phyloP scores from a whole-genome alignment of 2,329 filamentous ascomycete species.

The Colletotrichum eremochloae region DNA sequence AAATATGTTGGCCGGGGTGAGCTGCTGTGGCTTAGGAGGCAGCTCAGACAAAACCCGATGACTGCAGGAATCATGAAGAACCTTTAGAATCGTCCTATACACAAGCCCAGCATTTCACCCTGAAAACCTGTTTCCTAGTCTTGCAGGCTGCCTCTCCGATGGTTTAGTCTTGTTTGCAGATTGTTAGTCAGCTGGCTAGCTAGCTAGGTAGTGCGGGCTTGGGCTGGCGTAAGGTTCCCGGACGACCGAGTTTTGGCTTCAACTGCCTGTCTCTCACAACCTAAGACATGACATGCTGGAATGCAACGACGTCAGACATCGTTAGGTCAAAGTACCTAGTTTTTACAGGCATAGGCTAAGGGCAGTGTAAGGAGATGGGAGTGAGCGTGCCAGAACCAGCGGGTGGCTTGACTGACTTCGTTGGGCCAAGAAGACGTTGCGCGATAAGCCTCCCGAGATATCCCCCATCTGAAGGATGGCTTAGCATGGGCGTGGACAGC shows the following conservation, averaged over 20 bases:
- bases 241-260: not conserved
- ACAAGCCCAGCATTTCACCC: not conserved
- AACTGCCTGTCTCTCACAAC: not conserved
- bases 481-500: constrained; percentile 9
- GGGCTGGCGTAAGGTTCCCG: not conserved
- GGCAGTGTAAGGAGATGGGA: not conserved
- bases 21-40: not conserved
- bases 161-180: not conserved
- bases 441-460: constrained; percentile 31
- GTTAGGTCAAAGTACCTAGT: not conserved
- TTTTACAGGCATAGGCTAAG: not conserved
- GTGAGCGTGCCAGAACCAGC: not conserved
- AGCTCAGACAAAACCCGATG: not conserved
- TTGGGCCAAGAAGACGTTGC: constrained; percentile 24
- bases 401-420: constrained; percentile 15
- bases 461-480: constrained; percentile 22
- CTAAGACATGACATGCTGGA: not conserved
- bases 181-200: not conserved
- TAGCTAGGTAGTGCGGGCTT: constrained; percentile 6
- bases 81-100: not conserved
- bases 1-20: not conserved
- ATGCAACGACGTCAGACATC: constrained; percentile 11
- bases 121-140: not conserved
- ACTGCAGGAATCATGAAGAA: not conserved
- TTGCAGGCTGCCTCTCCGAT: not conserved